Percentiles rank a stretch among this genome's conserved stretches.
Conservation (phyloP, 2,329 filamentous ascomycete species). For the Cercospora zeina region DNA sequence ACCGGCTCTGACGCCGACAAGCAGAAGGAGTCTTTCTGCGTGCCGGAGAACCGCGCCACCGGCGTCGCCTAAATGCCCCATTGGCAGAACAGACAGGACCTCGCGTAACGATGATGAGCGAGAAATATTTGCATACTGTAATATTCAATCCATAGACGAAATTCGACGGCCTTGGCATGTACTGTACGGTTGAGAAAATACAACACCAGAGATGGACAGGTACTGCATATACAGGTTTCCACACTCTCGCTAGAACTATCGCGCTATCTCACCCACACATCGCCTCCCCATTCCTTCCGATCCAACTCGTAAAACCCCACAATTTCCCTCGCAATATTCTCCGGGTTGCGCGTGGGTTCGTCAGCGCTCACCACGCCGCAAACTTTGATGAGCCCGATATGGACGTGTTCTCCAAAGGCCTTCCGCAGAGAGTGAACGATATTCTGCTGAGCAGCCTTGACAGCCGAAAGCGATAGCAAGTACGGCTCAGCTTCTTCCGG, state of each 20-base stretch:
- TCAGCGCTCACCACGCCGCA: constrained; percentile 11
- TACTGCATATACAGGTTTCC: background rate
- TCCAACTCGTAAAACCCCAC: constrained; percentile 17
- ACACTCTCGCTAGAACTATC: background rate
- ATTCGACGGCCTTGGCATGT: background rate
- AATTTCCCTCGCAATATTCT: constrained; percentile 14
- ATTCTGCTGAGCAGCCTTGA: constrained; percentile 23
- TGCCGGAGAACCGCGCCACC: constrained; percentile 24
- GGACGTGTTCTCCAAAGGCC: constrained; percentile 17
- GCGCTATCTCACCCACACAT: constrained; percentile 5
- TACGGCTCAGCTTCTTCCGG: constrained; percentile 17
- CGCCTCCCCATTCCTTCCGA: constrained; percentile 8
- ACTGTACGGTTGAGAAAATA: background rate
- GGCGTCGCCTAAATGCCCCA: constrained; percentile 19
- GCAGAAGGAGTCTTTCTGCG: constrained; percentile 27
- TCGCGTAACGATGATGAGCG: background rate
- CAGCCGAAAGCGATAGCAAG: constrained; percentile 18
- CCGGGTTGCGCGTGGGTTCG: constrained; percentile 14
- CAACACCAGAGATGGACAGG: background rate
- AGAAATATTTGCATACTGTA: background rate
- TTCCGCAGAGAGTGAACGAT: constrained; percentile 17
- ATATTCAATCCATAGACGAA: background rate
- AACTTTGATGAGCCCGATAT: constrained; percentile 21
- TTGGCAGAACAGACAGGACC: background rate
- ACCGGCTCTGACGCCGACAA: constrained; percentile 26